These are phyloP conservation scores for Microstroma glucosiphilum DNA, from an alignment of 1,284 basidiomycete genomes.

Conservation along the genomic window DNA sequence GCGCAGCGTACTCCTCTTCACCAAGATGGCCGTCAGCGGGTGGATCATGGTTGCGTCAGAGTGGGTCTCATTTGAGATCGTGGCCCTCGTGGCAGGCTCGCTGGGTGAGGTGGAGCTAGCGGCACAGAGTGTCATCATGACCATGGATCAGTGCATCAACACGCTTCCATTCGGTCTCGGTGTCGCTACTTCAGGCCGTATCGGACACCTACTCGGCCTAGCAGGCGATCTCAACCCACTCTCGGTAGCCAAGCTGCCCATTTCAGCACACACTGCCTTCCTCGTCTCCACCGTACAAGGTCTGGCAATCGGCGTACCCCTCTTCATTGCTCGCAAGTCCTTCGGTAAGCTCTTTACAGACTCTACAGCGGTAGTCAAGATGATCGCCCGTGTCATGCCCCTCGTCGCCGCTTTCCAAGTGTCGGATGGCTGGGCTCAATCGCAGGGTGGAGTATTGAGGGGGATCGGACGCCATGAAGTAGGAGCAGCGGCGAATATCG, in stretches of 20 bases:
- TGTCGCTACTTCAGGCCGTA: slow-evolving; percentile 65
- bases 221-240: not conserved
- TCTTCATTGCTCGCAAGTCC: slow-evolving; percentile 61
- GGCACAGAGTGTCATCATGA: slow-evolving; percentile 73
- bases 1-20: slow-evolving; percentile 58
- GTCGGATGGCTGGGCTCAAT: slow-evolving; percentile 66
- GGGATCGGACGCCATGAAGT: slow-evolving; percentile 64
- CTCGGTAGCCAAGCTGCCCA: not conserved
- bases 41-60: slow-evolving; percentile 72
- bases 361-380: slow-evolving; percentile 59
- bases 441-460: slow-evolving; percentile 55
- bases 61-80: slow-evolving; percentile 75
- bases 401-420: slow-evolving; percentile 72
- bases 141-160: slow-evolving; percentile 68
- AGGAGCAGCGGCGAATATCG: slow-evolving; percentile 65
- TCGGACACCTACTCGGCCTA: slow-evolving; percentile 66
- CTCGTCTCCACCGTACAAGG: slow-evolving; percentile 9
- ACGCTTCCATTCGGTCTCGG: slow-evolving; percentile 65
- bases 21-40: slow-evolving; percentile 64
- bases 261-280: slow-evolving; percentile 8
- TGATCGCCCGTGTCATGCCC: slow-evolving; percentile 68
- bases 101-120: slow-evolving; percentile 64
- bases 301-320: slow-evolving; percentile 17
- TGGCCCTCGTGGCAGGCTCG: slow-evolving; percentile 67
- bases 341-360: slow-evolving; percentile 68